Conservation (phyloP, 495 filamentous ascomycete genomes). For the Lentithecium fluviatile region DNA sequence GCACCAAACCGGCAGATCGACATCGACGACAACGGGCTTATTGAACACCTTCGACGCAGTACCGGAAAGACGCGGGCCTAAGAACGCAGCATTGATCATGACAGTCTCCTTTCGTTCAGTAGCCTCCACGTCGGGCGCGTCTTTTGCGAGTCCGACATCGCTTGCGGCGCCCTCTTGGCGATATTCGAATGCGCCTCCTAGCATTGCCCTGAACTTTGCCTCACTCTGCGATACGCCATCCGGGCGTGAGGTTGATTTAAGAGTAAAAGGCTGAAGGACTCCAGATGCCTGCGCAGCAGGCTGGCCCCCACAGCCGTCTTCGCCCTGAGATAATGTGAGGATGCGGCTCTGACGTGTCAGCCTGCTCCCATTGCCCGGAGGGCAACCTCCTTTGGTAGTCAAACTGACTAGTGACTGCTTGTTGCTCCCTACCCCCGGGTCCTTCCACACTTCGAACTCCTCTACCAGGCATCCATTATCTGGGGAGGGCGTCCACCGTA, state of each 20-base stretch:
- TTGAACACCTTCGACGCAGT: constrained; percentile 57
- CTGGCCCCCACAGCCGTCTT: constrained; percentile 23
- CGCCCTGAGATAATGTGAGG: constrained; percentile 5
- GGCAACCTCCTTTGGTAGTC: constrained; percentile 48
- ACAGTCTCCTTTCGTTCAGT: constrained; percentile 60
- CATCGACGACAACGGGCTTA: constrained; percentile 75
- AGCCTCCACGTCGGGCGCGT: constrained; percentile 42
- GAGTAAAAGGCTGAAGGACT: constrained; percentile 15
- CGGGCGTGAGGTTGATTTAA: constrained; percentile 27
- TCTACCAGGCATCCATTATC: constrained; percentile 40
- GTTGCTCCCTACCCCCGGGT: constrained; percentile 52
- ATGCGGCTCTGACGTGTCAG: constrained; percentile 33
- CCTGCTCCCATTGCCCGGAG: constrained; percentile 46
- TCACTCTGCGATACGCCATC: constrained; percentile 21
- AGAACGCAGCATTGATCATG: constrained; percentile 73
- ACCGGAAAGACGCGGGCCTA: constrained; percentile 59
- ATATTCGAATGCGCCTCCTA: constrained; percentile 17
- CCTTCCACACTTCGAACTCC: constrained; percentile 44
- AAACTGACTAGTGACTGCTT: constrained; percentile 61
- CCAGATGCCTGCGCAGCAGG: constrained; percentile 6
- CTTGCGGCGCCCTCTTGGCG: constrained; percentile 3
- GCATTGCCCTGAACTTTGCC: constrained; percentile 22
- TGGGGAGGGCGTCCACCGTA: constrained; percentile 51
- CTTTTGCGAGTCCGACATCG: constrained; percentile 16
- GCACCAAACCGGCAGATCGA: constrained; percentile 63